Percentiles rank a stretch among this genome's conserved stretches.
Conservation (phyloP, 768 basidiomycete genomes). For the Wakefieldia striispora region DNA sequence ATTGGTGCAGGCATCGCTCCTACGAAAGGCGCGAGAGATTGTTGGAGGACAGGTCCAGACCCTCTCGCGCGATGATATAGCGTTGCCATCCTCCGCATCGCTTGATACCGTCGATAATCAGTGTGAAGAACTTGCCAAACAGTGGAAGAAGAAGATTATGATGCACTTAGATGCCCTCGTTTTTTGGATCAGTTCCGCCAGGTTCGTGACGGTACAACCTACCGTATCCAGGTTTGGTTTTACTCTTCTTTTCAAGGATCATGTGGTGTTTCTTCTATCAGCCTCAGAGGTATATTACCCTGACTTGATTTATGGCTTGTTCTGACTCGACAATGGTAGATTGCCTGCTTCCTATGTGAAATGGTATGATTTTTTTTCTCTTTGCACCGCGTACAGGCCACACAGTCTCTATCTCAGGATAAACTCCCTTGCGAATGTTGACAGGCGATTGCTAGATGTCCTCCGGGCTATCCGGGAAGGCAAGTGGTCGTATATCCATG, state of each 20-base stretch:
- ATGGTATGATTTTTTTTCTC: slow-evolving; percentile 40
- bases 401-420: slow-evolving; percentile 44
- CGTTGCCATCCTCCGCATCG: neutral
- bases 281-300: slow-evolving; percentile 53
- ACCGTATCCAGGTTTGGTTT: neutral
- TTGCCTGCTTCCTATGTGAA: slow-evolving; percentile 51
- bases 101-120: slow-evolving; percentile 2
- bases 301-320: neutral
- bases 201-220: slow-evolving; percentile 40
- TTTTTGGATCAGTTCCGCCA: slow-evolving; percentile 77
- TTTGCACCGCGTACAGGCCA: neutral
- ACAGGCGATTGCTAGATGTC: slow-evolving; percentile 52
- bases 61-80: neutral
- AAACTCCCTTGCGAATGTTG: slow-evolving; percentile 62
- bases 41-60: neutral
- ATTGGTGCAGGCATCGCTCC: slow-evolving; percentile 50
- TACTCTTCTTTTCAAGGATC: slow-evolving; percentile 55
- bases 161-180: slow-evolving; percentile 62
- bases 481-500: slow-evolving; percentile 57
- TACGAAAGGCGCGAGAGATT: slow-evolving; percentile 18
- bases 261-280: slow-evolving; percentile 90
- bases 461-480: slow-evolving; percentile 54
- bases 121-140: slow-evolving; percentile 26
- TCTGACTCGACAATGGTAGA: slow-evolving; percentile 23
- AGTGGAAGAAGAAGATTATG: slow-evolving; percentile 35